Conservation (phyloP, 164 flowering plant genomes). For the Vitis riparia region DNA sequence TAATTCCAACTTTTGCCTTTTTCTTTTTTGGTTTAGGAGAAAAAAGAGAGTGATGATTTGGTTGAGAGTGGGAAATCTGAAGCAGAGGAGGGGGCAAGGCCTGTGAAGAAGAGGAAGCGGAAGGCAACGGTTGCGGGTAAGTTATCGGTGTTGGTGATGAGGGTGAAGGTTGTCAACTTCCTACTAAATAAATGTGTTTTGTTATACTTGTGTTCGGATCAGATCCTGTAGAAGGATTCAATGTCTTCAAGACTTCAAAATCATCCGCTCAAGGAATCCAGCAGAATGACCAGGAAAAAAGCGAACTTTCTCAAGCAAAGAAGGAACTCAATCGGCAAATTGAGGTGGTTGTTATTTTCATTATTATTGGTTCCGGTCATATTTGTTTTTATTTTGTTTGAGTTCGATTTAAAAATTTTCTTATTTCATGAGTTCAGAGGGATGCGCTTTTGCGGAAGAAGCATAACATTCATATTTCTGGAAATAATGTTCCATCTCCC, state of each 20-base stretch:
- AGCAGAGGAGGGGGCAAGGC: conserved; percentile 6
- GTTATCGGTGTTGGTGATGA: neutral
- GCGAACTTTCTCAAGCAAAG: conserved; percentile 25
- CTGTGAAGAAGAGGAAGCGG: conserved; percentile 58
- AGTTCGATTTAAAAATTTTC: neutral
- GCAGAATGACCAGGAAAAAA: conserved; percentile 18
- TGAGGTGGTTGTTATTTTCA: conserved; percentile 52
- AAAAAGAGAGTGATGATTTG: conserved; percentile 35
- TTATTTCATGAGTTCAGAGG: conserved; percentile 36
- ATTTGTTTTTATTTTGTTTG: neutral
- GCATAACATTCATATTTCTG: conserved; percentile 72
- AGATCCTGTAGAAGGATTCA: conserved; percentile 71
- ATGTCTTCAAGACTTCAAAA: conserved; percentile 62
- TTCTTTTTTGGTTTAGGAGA: conserved; percentile 27
- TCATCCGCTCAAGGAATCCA: conserved; percentile 21
- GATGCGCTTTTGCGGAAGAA: conserved; percentile 72
- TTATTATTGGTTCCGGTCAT: neutral
- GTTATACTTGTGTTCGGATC: neutral
- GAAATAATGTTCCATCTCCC: conserved; percentile 75
- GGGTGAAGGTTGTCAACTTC: too few species aligned
- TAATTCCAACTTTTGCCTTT: too few species aligned
- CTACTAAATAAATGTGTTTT: neutral
- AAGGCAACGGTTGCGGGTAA: conserved; percentile 35
- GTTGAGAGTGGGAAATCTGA: conserved; percentile 25
- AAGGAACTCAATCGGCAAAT: conserved; percentile 63